phyloP scores from a whole-genome alignment of 495 filamentous ascomycete species.

The Hypoxylon lienhwacheense region DNA sequence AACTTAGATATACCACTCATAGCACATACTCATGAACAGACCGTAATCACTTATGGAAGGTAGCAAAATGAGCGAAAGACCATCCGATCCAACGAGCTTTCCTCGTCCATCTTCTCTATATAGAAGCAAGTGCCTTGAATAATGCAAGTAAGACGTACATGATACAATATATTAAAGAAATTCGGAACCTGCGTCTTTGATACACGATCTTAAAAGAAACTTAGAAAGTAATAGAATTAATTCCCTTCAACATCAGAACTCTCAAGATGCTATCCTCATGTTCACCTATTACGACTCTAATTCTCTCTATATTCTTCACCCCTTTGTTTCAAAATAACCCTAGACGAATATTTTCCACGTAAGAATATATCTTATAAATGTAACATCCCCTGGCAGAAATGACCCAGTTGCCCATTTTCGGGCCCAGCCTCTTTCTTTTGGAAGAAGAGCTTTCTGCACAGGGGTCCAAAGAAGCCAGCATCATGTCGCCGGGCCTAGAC shows the following conservation, averaged over 20 bases:
- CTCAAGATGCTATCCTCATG: background rate
- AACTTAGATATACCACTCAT: no score
- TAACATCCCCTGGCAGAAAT: slow-evolving; percentile 9
- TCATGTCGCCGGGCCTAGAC: slow-evolving; percentile 12
- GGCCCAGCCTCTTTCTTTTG: slow-evolving; percentile 1
- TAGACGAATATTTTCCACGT: slow-evolving; percentile 18
- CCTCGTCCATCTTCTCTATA: no score
- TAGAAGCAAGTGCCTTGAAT: no score
- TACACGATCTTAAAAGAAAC: background rate
- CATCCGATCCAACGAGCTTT: no score
- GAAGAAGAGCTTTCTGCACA: slow-evolving; percentile 5
- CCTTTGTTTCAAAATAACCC: slow-evolving; percentile 2
- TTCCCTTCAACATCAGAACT: background rate
- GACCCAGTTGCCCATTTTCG: slow-evolving; percentile 10
- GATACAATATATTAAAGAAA: no score
- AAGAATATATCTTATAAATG: slow-evolving; percentile 29
- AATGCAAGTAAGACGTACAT: no score
- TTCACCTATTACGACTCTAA: slow-evolving; percentile 2
- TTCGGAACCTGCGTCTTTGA: background rate
- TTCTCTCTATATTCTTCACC: background rate
- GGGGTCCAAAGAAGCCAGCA: background rate
- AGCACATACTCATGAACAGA: background rate
- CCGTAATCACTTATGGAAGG: no score
- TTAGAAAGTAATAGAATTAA: background rate
- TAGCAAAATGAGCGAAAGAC: no score